These are phyloP conservation scores for Candida cerambycidarum DNA, from an alignment of 805 yeast genomes.

Conservation along the genomic window DNA sequence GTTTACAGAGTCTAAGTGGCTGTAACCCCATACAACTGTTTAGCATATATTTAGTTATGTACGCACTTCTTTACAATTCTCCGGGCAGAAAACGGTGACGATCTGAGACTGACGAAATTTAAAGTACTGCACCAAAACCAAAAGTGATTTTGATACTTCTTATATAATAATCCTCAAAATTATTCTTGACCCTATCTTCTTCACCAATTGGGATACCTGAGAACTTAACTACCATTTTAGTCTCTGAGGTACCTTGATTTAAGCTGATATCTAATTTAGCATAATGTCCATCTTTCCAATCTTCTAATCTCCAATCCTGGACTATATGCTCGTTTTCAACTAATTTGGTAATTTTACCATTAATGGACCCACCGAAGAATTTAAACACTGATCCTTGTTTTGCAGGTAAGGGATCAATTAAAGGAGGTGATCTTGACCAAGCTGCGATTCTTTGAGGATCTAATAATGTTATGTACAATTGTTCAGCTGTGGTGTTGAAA, in stretches of 20 bases:
- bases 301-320: conserved; percentile 82
- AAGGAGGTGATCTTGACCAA: conserved; percentile 80
- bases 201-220: conserved; percentile 93
- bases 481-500: conserved; percentile 87
- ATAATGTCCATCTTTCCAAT: conserved; percentile 85
- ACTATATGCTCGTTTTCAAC: conserved; percentile 59
- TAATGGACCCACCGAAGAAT: conserved; percentile 84
- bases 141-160: conserved; percentile 87
- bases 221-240: conserved; percentile 75
- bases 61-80: too few species aligned
- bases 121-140: conserved; percentile 90
- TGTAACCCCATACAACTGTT: too few species aligned
- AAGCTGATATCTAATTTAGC: conserved; percentile 68
- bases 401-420: conserved; percentile 48
- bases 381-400: conserved; percentile 61
- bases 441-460: conserved; percentile 80
- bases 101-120: too few species aligned
- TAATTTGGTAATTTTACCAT: conserved; percentile 65
- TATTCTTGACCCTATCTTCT: conserved; percentile 80
- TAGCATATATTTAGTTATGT: too few species aligned
- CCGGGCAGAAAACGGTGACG: too few species aligned
- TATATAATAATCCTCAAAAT: conserved; percentile 87
- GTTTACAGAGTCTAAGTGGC: too few species aligned
- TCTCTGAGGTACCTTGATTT: conserved; percentile 80
- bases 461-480: conserved; percentile 72